Conservation (phyloP, 495 filamentous ascomycete genomes). For the Penicillium ucsense region DNA sequence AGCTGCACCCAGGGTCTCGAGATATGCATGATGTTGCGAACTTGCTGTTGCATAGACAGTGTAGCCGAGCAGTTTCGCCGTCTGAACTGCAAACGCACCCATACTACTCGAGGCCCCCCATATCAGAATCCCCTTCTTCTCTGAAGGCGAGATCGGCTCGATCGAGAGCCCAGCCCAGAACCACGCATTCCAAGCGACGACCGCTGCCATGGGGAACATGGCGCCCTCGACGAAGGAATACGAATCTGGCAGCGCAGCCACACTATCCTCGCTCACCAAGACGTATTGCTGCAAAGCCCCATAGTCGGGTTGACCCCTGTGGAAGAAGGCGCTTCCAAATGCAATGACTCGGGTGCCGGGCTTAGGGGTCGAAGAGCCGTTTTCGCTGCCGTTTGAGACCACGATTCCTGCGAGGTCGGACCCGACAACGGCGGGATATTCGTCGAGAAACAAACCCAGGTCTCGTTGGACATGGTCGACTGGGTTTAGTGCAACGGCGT, state of each 20-base stretch:
- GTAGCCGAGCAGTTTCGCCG: slow-evolving; percentile 11
- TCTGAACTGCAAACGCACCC: slow-evolving; percentile 24
- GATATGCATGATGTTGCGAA: slow-evolving; percentile 7
- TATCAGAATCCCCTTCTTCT: slow-evolving; percentile 11
- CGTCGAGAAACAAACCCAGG: slow-evolving; percentile 14
- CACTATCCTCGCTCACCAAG: slow-evolving; percentile 5
- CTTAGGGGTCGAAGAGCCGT: slow-evolving; percentile 15
- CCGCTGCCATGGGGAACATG: slow-evolving; percentile 9
- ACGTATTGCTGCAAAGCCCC: slow-evolving; percentile 33
- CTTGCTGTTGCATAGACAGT: slow-evolving; percentile 11
- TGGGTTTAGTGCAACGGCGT: slow-evolving; percentile 40
- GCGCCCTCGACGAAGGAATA: slow-evolving; percentile 5
- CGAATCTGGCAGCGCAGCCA: slow-evolving; percentile 3
- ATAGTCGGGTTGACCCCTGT: slow-evolving; percentile 17
- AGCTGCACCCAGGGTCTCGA: slow-evolving; percentile 4
- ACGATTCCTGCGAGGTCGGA: slow-evolving; percentile 34
- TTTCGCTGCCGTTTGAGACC: slow-evolving; percentile 18
- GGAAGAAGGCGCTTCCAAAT: slow-evolving; percentile 24
- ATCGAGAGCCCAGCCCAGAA: slow-evolving; percentile 4
- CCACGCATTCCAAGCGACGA: slow-evolving; percentile 6
- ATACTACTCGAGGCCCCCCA: slow-evolving; percentile 40
- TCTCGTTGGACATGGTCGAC: slow-evolving; percentile 28
- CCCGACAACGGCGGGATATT: slow-evolving; percentile 33
- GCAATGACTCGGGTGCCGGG: slow-evolving; percentile 22
- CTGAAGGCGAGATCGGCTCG: neutral